Conservation (phyloP, 768 basidiomycete species). For the Lentinula guzmanii region DNA sequence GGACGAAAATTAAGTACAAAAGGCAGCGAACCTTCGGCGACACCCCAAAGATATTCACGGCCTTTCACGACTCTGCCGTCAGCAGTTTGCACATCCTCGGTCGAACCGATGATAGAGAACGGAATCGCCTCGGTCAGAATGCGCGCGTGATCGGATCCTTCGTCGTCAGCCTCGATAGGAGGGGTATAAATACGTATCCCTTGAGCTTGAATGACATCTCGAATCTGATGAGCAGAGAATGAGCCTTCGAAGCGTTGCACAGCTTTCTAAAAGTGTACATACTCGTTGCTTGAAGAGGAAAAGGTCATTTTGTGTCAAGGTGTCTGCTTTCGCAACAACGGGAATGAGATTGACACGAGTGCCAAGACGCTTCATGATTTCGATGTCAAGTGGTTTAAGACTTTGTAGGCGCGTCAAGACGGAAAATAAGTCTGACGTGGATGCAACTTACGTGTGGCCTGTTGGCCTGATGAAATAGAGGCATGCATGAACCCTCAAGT, state of each 20-base stretch:
- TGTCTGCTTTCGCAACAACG: slow-evolving; percentile 96
- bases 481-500: slow-evolving; percentile 94
- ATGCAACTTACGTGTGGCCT: slow-evolving; percentile 80
- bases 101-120: slow-evolving; percentile 97
- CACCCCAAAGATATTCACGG: slow-evolving; percentile 98
- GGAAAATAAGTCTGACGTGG: slow-evolving; percentile 6
- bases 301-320: slow-evolving; percentile 90
- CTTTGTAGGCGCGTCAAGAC: slow-evolving; percentile 29
- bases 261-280: slow-evolving; percentile 19
- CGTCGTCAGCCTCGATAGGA: slow-evolving; percentile 84
- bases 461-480: slow-evolving; percentile 95
- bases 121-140: slow-evolving; percentile 89
- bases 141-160: slow-evolving; percentile 83
- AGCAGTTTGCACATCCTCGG: slow-evolving; percentile 84
- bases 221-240: slow-evolving; percentile 47
- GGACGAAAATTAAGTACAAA: neutral
- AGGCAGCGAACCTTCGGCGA: slow-evolving; percentile 79
- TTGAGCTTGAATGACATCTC: slow-evolving; percentile 86
- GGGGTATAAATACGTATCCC: slow-evolving; percentile 94
- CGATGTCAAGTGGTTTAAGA: slow-evolving; percentile 95
- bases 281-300: slow-evolving; percentile 90
- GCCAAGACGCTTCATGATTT: slow-evolving; percentile 99
- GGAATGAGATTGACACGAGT: slow-evolving; percentile 98
- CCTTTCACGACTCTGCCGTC: slow-evolving; percentile 96
- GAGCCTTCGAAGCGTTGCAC: neutral